A percentile compares a stretch with the other conserved stretches of the same genome.
These are phyloP conservation scores for Abelmoschus esculentus DNA, from an alignment of 345 rosid genomes.

Conservation along the genomic window DNA sequence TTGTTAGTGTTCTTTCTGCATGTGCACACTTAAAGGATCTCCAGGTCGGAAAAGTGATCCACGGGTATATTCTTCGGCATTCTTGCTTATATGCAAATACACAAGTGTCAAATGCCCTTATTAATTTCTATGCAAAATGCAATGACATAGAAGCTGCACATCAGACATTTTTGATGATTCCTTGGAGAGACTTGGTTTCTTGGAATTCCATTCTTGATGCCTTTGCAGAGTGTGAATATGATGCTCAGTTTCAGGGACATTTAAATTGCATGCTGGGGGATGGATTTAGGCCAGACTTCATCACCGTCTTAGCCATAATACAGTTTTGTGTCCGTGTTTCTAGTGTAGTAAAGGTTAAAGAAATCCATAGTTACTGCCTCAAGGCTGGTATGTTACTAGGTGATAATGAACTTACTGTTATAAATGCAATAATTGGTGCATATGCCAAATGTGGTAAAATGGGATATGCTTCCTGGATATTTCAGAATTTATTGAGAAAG, in stretches of 20 bases:
- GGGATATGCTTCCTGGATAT: constrained; percentile 49
- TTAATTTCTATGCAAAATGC: constrained; percentile 63
- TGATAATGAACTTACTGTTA: constrained; percentile 34
- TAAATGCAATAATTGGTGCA: constrained; percentile 65
- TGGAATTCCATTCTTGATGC: constrained; percentile 62
- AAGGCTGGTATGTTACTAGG: constrained; percentile 35
- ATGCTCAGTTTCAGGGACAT: constrained; percentile 35
- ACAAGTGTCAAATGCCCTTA: constrained; percentile 38
- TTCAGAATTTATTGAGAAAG: constrained; percentile 38
- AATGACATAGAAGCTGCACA: constrained; percentile 44
- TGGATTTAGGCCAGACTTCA: constrained; percentile 40
- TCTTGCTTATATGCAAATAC: constrained; percentile 31
- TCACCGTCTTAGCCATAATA: constrained; percentile 40
- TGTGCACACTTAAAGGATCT: constrained; percentile 45
- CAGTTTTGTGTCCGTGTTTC: constrained; percentile 25
- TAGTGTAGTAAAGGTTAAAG: constrained; percentile 46
- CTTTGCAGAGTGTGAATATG: constrained; percentile 28
- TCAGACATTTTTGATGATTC: constrained; percentile 32
- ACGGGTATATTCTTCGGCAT: constrained; percentile 37
- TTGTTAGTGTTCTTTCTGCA: constrained; percentile 59
- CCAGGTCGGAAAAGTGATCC: constrained; percentile 45
- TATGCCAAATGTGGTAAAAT: constrained; percentile 63
- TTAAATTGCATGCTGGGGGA: constrained; percentile 41
- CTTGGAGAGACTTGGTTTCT: constrained; percentile 44
- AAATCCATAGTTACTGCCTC: constrained; percentile 60